A percentile compares a stretch with the other conserved stretches of the same genome.
Conservation (phyloP, 2,329 filamentous ascomycete genomes). For the Aspergillus costaricaensis region DNA sequence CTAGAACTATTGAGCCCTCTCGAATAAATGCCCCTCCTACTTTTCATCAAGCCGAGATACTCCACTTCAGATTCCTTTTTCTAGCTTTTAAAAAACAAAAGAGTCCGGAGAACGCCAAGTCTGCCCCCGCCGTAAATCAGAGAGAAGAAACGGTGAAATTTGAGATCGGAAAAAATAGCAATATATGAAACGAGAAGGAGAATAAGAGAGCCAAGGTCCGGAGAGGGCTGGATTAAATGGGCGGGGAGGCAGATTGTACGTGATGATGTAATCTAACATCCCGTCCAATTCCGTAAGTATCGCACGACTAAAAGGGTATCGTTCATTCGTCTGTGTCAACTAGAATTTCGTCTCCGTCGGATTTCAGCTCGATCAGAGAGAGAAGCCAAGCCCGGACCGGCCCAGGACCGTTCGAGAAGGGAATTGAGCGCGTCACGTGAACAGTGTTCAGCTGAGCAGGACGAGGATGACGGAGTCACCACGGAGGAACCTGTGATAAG, state of each 20-base stretch:
- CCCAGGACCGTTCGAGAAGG: slow-evolving; percentile 7
- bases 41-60: neutral
- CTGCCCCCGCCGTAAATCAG: slow-evolving; percentile 15
- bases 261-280: neutral
- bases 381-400: neutral
- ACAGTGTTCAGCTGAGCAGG: slow-evolving; percentile 67
- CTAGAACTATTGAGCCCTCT: neutral
- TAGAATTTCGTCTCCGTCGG: slow-evolving; percentile 16
- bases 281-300: neutral
- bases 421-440: slow-evolving; percentile 13
- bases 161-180: neutral
- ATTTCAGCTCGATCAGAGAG: slow-evolving; percentile 10
- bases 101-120: slow-evolving; percentile 10
- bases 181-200: neutral
- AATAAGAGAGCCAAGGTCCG: neutral
- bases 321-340: slow-evolving; percentile 27
- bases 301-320: slow-evolving; percentile 27
- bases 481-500: slow-evolving; percentile 68
- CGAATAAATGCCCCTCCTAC: neutral
- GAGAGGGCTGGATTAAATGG: neutral
- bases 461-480: slow-evolving; percentile 88
- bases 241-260: no score
- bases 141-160: neutral
- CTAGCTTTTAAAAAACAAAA: slow-evolving; percentile 5
- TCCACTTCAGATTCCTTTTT: slow-evolving; percentile 6